Percentiles rank a stretch among this genome's conserved stretches.
phyloP scores from a whole-genome alignment of 202 grass and related monocot species.

The Digitaria exilis region DNA sequence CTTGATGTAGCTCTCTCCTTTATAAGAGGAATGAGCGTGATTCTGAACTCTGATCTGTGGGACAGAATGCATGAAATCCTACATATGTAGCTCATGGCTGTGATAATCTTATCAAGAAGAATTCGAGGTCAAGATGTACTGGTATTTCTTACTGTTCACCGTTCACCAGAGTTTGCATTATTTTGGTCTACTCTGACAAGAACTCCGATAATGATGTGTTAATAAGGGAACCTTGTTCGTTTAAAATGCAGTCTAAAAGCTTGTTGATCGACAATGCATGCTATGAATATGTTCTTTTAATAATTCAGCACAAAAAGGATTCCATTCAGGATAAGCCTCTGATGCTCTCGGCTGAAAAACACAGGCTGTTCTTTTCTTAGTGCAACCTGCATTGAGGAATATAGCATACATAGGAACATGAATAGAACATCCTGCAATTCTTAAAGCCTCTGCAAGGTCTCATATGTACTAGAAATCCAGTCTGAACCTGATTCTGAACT shows the following conservation, averaged over 20 bases:
- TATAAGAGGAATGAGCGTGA: background rate
- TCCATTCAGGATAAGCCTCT: background rate
- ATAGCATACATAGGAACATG: background rate
- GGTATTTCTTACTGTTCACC: no score
- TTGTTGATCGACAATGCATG: background rate
- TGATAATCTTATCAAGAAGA: background rate
- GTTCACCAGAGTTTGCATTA: background rate
- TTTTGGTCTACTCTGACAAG: background rate
- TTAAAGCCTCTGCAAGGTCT: background rate
- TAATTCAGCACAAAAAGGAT: background rate
- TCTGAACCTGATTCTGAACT: background rate
- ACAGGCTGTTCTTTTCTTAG: background rate
- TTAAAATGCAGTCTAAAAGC: no score
- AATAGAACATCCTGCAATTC: background rate
- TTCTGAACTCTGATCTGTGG: background rate
- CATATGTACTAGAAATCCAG: background rate
- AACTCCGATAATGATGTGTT: background rate
- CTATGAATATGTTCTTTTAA: background rate
- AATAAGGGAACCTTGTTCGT: background rate
- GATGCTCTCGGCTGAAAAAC: background rate
- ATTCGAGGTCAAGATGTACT: background rate
- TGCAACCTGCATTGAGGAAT: background rate
- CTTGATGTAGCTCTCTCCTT: background rate
- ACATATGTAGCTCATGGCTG: constrained; percentile 11
- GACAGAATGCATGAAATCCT: constrained; percentile 9